Percentiles rank a stretch among this genome's conserved stretches.
phyloP scores from a whole-genome alignment of 352 stramenopile genomes.

The Poterioochromonas sp. region DNA sequence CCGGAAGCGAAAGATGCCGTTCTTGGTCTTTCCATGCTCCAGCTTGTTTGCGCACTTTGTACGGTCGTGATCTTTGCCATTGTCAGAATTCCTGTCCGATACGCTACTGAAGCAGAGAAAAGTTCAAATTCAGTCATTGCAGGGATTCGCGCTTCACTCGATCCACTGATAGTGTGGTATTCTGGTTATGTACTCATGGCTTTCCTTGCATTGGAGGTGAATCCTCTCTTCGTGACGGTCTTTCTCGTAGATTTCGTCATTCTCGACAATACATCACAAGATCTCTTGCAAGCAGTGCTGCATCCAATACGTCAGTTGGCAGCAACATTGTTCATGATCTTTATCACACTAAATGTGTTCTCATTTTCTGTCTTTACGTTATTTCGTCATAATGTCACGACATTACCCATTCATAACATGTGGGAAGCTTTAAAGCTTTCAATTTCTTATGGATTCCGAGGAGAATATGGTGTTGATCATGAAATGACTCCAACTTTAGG shows the following conservation, averaged over 20 bases:
- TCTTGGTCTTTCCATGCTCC: neutral
- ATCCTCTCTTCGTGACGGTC: neutral
- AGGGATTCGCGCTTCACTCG: neutral
- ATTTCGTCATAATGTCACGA: neutral
- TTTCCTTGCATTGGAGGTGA: neutral
- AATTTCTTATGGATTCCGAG: constrained; percentile 25
- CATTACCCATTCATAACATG: too few species aligned
- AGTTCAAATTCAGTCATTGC: too few species aligned
- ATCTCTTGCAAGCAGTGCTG: neutral
- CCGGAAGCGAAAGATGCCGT: neutral
- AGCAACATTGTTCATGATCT: neutral
- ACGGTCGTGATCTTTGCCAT: neutral
- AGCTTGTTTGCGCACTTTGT: neutral
- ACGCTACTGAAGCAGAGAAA: neutral
- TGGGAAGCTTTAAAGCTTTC: constrained; percentile 16
- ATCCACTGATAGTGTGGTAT: constrained; percentile 19
- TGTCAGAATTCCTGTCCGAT: neutral
- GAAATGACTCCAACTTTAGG: neutral
- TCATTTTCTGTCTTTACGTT: neutral
- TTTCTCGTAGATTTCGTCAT: neutral
- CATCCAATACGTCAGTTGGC: neutral
- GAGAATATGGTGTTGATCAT: constrained; percentile 20
- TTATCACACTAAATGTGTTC: neutral
- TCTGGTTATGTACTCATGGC: neutral
- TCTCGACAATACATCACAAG: neutral